A percentile compares a stretch with the other conserved stretches of the same genome.
Conservation (phyloP, 1,284 basidiomycete genomes). For the Moesziomyces antarcticus region DNA sequence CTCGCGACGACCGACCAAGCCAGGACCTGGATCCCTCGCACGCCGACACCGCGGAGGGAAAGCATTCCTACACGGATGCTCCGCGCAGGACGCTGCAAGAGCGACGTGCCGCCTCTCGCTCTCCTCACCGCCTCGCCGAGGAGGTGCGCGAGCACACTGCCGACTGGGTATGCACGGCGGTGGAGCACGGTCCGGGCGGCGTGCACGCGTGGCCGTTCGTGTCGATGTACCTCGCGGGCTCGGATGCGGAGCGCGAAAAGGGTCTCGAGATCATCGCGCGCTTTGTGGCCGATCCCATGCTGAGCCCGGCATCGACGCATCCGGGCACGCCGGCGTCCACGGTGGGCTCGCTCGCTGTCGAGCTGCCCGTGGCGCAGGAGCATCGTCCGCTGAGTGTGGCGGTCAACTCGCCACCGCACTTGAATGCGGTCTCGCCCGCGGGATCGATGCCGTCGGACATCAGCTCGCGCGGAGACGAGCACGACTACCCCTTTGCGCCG, state of each 20-base stretch:
- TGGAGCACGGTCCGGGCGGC: conserved; percentile 61
- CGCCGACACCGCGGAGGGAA: neutral
- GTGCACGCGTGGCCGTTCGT: conserved; percentile 68
- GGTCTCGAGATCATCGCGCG: conserved; percentile 61
- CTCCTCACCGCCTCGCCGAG: conserved; percentile 11
- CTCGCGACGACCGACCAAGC: conserved; percentile 26
- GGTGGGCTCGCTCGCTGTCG: conserved; percentile 15
- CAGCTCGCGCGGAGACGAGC: conserved; percentile 30
- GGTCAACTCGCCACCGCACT: conserved; percentile 40
- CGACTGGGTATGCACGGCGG: conserved; percentile 51
- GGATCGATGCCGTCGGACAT: conserved; percentile 59
- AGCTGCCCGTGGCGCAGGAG: conserved; percentile 10
- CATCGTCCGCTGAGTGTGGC: conserved; percentile 2
- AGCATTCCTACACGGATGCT: neutral
- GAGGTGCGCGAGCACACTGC: conserved; percentile 7
- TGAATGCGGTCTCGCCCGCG: conserved; percentile 43
- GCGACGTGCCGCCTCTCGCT: conserved; percentile 34
- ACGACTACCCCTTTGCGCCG: conserved; percentile 25
- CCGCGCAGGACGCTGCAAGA: conserved; percentile 28
- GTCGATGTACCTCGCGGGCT: conserved; percentile 62
- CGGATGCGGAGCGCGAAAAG: conserved; percentile 58
- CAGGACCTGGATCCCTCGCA: conserved; percentile 29
- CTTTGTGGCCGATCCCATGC: conserved; percentile 42
- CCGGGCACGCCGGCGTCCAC: conserved; percentile 16
- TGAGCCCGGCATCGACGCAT: conserved; percentile 25